These are phyloP conservation scores for Phallus indusiatus DNA, from an alignment of 768 basidiomycete species.

Conservation along the genomic window DNA sequence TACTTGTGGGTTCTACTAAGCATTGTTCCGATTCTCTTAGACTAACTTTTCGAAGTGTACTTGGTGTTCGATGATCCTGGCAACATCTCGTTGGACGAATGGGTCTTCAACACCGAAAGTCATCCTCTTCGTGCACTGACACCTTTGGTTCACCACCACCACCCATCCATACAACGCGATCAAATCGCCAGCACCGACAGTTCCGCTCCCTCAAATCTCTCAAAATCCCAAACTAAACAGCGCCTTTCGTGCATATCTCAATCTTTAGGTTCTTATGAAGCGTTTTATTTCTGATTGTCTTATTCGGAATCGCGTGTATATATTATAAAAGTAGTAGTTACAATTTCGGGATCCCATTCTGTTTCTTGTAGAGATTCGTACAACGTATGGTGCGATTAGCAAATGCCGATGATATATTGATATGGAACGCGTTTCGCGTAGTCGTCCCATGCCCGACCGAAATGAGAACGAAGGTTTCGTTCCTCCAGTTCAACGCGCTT, in stretches of 20 bases:
- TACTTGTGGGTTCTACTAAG: constrained; percentile 41
- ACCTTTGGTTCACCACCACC: background rate
- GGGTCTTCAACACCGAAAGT: constrained; percentile 57
- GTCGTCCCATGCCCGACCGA: no score
- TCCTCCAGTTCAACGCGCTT: no score
- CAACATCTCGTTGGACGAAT: constrained; percentile 54
- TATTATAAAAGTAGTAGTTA: no score
- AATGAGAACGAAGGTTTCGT: no score
- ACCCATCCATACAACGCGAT: background rate
- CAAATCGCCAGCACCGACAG: background rate
- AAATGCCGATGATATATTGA: no score
- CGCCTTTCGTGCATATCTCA: background rate
- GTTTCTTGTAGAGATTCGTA: no score
- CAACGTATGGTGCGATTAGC: no score
- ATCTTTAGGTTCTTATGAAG: background rate
- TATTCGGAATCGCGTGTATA: no score
- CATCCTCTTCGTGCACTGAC: constrained; percentile 55
- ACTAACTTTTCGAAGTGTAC: constrained; percentile 31
- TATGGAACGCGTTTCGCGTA: no score
- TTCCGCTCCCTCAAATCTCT: background rate
- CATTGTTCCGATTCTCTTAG: background rate
- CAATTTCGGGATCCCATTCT: no score
- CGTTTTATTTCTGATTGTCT: no score
- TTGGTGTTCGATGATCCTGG: constrained; percentile 66
- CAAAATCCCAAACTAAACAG: background rate